Base-by-base conservation (phyloP, 179 eudicot genomes). In the Gypsophila paniculata region DNA sequence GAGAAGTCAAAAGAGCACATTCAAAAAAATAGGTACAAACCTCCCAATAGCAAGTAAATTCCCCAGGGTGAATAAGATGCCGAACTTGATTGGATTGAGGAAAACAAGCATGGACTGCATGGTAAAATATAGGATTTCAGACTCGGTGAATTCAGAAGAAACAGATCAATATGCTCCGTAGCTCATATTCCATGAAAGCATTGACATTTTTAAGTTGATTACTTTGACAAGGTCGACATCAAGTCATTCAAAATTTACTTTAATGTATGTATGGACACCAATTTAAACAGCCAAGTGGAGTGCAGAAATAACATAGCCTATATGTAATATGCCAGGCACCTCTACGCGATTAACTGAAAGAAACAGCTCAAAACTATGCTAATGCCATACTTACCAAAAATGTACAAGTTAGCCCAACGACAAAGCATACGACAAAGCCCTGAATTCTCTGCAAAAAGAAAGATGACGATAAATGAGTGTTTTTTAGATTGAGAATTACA, bases 21-120 rank as follows among this genome's bases (percentile, higher is more conserved):
- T 13, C 9, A 49, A 66, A 60, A 36, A 26, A 46, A 17, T 62
- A 61, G 22, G 49, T 65, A 83, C 87, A 69, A 72, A 94, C 99
- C 99, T 94, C 76, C 99, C 99, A 71, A 91, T 85, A 71, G 99
- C 83, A 72, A 94, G 93, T 85, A 94, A 74, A 85, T 94, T 94
- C 69, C 99, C 99, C 67, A 94, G 77, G 66, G 99, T 88, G 85
- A 94, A 94, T 62, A 96, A 76, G 72, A 91, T 76, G 68, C 97
- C 96, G 74, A 94, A 94, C 85, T 94, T 94, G 85, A 94, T 87
- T 48, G 99, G 99, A 70, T 86, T 83, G 88, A 94, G 87, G 89
- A 94, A 94, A 32, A 94, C 97, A 71, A 94, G 91, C 86, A 94
- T 88, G 39, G 99, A 94, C 99, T 94, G 90, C 78, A 77, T 46